Percentiles rank a stretch among this genome's conserved stretches.
Evolutionary conservation across 495 filamentous ascomycete species (phyloP).

Genomic region (Cladorrhinum samala): DNA sequence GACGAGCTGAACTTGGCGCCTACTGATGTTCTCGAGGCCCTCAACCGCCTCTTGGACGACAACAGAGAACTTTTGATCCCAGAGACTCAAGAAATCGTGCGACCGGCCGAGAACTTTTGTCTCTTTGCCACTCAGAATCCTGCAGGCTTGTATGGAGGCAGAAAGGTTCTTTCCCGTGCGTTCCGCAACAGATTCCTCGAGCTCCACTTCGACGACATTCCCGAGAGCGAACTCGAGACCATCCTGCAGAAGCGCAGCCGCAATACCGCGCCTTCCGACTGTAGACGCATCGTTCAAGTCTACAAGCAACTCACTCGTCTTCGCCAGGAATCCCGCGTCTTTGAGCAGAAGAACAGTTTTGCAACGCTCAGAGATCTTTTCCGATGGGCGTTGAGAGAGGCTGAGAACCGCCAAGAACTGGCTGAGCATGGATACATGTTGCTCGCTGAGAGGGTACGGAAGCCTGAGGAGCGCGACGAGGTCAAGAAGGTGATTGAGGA

Average conservation of each 20-base stretch:
- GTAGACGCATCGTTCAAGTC: conserved; percentile 81
- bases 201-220: conserved; percentile 96
- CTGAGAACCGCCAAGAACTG: conserved; percentile 79
- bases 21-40: conserved; percentile 89
- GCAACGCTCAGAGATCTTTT: conserved; percentile 96
- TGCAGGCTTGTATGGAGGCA: conserved; percentile 87
- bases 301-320: conserved; percentile 86
- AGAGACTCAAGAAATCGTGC: conserved; percentile 89
- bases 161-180: conserved; percentile 86
- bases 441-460: conserved; percentile 88
- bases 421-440: conserved; percentile 94
- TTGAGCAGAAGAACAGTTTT: conserved; percentile 97
- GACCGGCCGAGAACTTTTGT: conserved; percentile 92
- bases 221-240: conserved; percentile 86
- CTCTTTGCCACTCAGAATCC: conserved; percentile 99
- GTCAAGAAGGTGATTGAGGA: conserved; percentile 87
- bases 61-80: conserved; percentile 97
- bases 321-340: conserved; percentile 81
- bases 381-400: conserved; percentile 85
- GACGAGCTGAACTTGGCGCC: conserved; percentile 96
- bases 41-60: conserved; percentile 93
- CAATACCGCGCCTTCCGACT: conserved; percentile 84
- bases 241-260: conserved; percentile 84
- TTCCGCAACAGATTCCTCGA: conserved; percentile 97
- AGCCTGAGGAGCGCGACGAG: conserved; percentile 72